phyloP scores from a whole-genome alignment of 257 asterid genomes.

The Datura wrightii region DNA sequence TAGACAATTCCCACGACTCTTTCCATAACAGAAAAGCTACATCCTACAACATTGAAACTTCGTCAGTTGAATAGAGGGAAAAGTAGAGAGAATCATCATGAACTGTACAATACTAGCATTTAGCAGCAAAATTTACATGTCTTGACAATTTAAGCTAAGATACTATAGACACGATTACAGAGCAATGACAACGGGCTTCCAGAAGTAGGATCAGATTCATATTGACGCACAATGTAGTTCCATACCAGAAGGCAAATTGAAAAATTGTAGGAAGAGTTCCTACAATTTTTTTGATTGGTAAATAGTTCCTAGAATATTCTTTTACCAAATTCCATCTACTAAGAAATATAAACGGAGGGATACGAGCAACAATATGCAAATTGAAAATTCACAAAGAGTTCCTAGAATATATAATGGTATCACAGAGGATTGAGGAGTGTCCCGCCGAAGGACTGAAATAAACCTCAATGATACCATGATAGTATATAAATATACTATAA shows the following conservation, averaged over 20 bases:
- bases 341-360: background rate
- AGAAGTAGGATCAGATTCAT: background rate
- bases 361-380: conserved; percentile 7
- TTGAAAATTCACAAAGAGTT: too few species aligned
- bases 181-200: background rate
- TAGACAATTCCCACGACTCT: conserved; percentile 91
- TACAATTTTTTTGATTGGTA: background rate
- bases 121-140: background rate
- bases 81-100: conserved; percentile 11
- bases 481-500: too few species aligned
- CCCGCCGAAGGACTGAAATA: too few species aligned
- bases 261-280: background rate
- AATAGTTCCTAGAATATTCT: conserved; percentile 7
- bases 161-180: background rate
- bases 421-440: too few species aligned
- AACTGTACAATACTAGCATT: background rate
- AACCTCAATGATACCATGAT: too few species aligned
- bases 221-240: background rate
- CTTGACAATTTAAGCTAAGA: conserved; percentile 3
- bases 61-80: conserved; percentile 31
- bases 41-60: conserved; percentile 58
- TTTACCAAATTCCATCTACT: background rate
- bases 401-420: too few species aligned
- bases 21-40: conserved; percentile 83
- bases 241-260: conserved; percentile 2